These are phyloP conservation scores for Verticillium zaregamsianum DNA, from an alignment of 2,329 filamentous ascomycete genomes.

Conservation along the genomic window DNA sequence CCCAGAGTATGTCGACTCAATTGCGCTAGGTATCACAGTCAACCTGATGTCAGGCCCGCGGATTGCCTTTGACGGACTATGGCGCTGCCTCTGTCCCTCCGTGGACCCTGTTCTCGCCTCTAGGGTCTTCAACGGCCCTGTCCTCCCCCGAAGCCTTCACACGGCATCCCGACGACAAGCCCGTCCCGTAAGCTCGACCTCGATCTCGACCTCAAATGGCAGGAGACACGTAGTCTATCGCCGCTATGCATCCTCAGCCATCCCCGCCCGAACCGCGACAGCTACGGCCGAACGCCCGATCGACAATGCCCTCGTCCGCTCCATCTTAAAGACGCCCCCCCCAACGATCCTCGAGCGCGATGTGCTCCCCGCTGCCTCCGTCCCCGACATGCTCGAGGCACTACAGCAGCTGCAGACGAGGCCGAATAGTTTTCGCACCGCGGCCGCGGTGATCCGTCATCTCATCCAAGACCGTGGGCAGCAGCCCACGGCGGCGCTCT, in stretches of 20 bases:
- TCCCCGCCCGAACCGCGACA: background rate
- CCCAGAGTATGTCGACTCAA: background rate
- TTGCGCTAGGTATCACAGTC: background rate
- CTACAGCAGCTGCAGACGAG: slow-evolving; percentile 34
- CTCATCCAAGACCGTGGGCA: slow-evolving; percentile 54
- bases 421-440: slow-evolving; percentile 31
- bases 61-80: slow-evolving; percentile 53
- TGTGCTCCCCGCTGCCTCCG: slow-evolving; percentile 16
- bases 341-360: slow-evolving; percentile 17
- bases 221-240: background rate
- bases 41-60: slow-evolving; percentile 29
- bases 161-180: background rate
- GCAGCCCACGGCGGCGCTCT: slow-evolving; percentile 55
- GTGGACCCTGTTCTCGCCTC: slow-evolving; percentile 37
- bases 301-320: slow-evolving; percentile 2
- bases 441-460: slow-evolving; percentile 47
- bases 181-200: background rate
- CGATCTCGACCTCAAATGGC: background rate
- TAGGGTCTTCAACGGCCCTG: slow-evolving; percentile 20
- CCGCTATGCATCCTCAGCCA: background rate
- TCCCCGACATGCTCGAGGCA: slow-evolving; percentile 40
- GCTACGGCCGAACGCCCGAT: slow-evolving; percentile 4
- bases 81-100: slow-evolving; percentile 59
- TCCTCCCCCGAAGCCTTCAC: slow-evolving; percentile 10
- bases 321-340: slow-evolving; percentile 8